A percentile compares a stretch with the other conserved stretches of the same genome.
Conservation (phyloP, 768 basidiomycete species). For the Pulveroboletus sp. region DNA sequence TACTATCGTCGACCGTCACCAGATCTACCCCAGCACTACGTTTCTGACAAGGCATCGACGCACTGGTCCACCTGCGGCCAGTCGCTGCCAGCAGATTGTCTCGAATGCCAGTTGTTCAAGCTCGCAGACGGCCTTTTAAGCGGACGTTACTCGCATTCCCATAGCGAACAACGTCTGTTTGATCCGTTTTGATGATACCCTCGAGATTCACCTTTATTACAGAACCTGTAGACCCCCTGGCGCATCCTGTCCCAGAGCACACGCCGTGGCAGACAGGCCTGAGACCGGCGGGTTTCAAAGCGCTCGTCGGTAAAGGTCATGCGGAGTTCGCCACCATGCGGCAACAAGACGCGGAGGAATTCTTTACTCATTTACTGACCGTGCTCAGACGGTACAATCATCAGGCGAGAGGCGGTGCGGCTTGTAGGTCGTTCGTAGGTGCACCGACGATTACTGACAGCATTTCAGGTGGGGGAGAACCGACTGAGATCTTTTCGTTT, state of each 20-base stretch:
- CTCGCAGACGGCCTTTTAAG: slow-evolving; percentile 89
- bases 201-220: slow-evolving; percentile 1
- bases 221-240: slow-evolving; percentile 32
- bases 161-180: slow-evolving; percentile 30
- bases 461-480: slow-evolving; percentile 39
- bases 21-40: slow-evolving; percentile 6
- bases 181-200: slow-evolving; percentile 9
- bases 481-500: slow-evolving; percentile 75
- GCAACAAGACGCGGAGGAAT: slow-evolving; percentile 97
- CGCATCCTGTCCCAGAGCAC: slow-evolving; percentile 27
- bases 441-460: neutral
- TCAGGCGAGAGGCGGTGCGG: slow-evolving; percentile 39
- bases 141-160: slow-evolving; percentile 80
- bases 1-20: slow-evolving; percentile 45
- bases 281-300: slow-evolving; percentile 79
- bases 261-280: slow-evolving; percentile 66
- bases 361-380: slow-evolving; percentile 77
- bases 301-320: slow-evolving; percentile 88
- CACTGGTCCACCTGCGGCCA: slow-evolving; percentile 66
- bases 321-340: slow-evolving; percentile 94
- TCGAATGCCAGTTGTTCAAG: slow-evolving; percentile 96
- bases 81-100: slow-evolving; percentile 70
- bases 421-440: slow-evolving; percentile 17
- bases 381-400: slow-evolving; percentile 65
- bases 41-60: slow-evolving; percentile 31